Base-by-base conservation (phyloP, 2,329 filamentous ascomycete genomes). In the Epichloe brachyelytri region DNA sequence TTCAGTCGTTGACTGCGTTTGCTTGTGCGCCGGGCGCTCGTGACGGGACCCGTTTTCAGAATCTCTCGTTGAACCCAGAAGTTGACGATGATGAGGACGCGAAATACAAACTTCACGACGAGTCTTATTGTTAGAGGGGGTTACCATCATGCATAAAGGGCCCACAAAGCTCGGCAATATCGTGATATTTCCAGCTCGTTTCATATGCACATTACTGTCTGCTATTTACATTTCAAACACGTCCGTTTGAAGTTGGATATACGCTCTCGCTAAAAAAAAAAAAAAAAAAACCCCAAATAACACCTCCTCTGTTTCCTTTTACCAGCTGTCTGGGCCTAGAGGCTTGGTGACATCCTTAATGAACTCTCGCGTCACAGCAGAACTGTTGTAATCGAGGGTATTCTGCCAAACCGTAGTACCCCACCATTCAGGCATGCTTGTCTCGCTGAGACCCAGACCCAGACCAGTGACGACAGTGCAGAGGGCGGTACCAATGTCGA, bases 401-500 rank as follows among this genome's bases (percentile, higher is more conserved):
- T 63, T 56, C 3, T 57, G 26, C 8, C 46, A 57, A 1, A 59
- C 57, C 5, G 44, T 52, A 10, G 56, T 60, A 10, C 73, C 73
- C 74, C 74, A 77, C 74, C 78, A 82, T 0, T 59, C 52, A 0
- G 76, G 72, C 51, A 78, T 65, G 0, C 61, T 50, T 5, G 68
- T 67, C 50, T 64, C 63, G 41, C 72, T 75, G 58, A 76, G 63
- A 45, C 68, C 68, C 43, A 78, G 66, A 37, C 69, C 67, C 20
- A 78, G 62, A n/a, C 58, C 60, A 55, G 77, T 74, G 41, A 80
- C 69, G 37, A 80, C 61, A 45, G 80, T 73, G 33, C 75, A 73
- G n/a, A 82, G 60, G 0, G 75, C 76, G 1, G 79, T 72, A n/a
- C 77, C 79, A 40, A 76, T 73, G 48, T 80, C 78, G 40, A 82